Evolutionary conservation across 495 filamentous ascomycete species (phyloP).

Genomic region (Endocarpon pusillum): DNA sequence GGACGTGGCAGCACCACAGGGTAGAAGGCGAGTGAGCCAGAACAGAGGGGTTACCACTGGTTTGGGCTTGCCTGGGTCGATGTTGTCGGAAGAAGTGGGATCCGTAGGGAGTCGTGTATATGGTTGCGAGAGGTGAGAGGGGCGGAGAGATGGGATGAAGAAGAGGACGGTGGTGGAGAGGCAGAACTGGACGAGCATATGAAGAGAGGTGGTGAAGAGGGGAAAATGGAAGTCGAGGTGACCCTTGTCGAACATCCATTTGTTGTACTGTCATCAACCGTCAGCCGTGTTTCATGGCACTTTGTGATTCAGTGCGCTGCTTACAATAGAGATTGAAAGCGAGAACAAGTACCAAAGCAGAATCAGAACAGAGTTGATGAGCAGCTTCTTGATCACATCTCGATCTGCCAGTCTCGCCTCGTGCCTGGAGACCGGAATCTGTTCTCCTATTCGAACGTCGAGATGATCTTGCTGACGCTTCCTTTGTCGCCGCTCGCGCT

Average conservation of each 20-base stretch:
- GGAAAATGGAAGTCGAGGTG: slow-evolving; percentile 77
- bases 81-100: slow-evolving; percentile 30
- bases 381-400: slow-evolving; percentile 45
- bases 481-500: slow-evolving; percentile 46
- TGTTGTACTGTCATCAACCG: slow-evolving; percentile 95
- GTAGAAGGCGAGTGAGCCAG: slow-evolving; percentile 82
- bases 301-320: too few relatives aligned
- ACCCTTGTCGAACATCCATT: slow-evolving; percentile 94
- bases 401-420: slow-evolving; percentile 54
- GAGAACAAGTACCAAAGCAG: slow-evolving; percentile 89
- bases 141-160: slow-evolving; percentile 69
- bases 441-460: slow-evolving; percentile 53
- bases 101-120: slow-evolving; percentile 28
- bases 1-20: slow-evolving; percentile 84
- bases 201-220: slow-evolving; percentile 84
- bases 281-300: too few relatives aligned
- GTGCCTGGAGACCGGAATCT: slow-evolving; percentile 28
- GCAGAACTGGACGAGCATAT: slow-evolving; percentile 92
- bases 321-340: slow-evolving; percentile 82
- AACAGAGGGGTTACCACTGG: slow-evolving; percentile 83
- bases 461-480: slow-evolving; percentile 51
- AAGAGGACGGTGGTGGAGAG: slow-evolving; percentile 67
- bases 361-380: slow-evolving; percentile 63
- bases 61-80: too few relatives aligned
- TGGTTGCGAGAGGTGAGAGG: slow-evolving; percentile 31